phyloP scores from a whole-genome alignment of 1,284 basidiomycete species.

The Ceratobasidium theobromae region DNA sequence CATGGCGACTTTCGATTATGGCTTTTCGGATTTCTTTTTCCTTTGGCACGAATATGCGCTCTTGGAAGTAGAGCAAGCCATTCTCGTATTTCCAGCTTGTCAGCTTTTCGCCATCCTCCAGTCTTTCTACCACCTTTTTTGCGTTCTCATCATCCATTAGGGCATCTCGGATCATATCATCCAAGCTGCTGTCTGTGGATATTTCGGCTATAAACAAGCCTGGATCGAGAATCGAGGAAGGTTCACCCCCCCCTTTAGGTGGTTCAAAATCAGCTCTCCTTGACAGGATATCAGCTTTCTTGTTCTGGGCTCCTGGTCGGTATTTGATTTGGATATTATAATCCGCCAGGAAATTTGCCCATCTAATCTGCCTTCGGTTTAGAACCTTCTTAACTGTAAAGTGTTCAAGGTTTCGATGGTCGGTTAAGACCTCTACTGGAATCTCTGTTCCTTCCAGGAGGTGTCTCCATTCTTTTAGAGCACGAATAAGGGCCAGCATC shows the following conservation, averaged over 20 bases:
- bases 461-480: constrained; percentile 38
- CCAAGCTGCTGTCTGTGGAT: too few relatives aligned
- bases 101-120: background rate
- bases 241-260: too few relatives aligned
- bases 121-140: background rate
- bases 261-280: constrained; percentile 36
- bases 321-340: constrained; percentile 38
- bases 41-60: constrained; percentile 34
- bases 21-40: background rate
- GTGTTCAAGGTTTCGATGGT: constrained; percentile 4
- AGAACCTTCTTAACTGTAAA: background rate
- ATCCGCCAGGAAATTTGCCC: constrained; percentile 37
- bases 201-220: background rate
- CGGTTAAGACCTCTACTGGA: constrained; percentile 17
- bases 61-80: constrained; percentile 15
- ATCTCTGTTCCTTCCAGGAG: constrained; percentile 35
- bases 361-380: constrained; percentile 38
- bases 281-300: constrained; percentile 40
- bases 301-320: constrained; percentile 36
- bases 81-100: background rate
- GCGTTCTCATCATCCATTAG: background rate
- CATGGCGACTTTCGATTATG: constrained; percentile 15
- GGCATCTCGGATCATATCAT: too few relatives aligned
- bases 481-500: constrained; percentile 32
- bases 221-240: background rate